Evolutionary conservation across 148 eudicot species (phyloP), one percentile per base, ranked within the genome.

Genomic region (Agrostemma githago): DNA sequence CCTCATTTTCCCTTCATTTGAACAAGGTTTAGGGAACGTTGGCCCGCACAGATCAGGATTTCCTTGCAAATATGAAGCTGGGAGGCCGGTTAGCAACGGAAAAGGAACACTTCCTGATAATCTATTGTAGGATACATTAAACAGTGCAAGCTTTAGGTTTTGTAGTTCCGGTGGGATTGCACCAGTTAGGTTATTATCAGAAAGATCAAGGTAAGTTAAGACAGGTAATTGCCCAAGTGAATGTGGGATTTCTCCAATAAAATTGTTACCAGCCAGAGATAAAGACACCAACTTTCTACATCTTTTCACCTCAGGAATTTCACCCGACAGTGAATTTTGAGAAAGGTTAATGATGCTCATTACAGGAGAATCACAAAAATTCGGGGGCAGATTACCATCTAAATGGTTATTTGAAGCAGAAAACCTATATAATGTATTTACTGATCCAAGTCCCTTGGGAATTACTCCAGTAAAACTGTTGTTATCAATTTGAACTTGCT

Each of bases 401-500:
- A 93, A 84, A 76, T 80, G 76, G 72, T 93, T 93, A 44, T 82
- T 82, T 19, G 98, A 90, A 44, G 96, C 98, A n/a, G 98, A 90
- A 58, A 93, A 90, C 78, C 96, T 87, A 74, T 93, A 93, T 73
- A 93, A 85, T 74, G 80, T 93, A 71, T 48, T 83, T 5, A 93
- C 82, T 76, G 63, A 69, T 15, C 98, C 98, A 86, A 93, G 83
- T 61, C 96, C 93, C 39, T 71, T 74, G 66, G 98, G 98, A 62
- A 93, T 82, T 72, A 48, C 74, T 72, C 92, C 85, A 75, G 75
- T 82, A 75, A 93, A 90, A 59, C 86, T 90, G 80, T 93, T 93
- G 80, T 90, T 90, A 86, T 93, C 98, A 74, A 93, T 90, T 87
- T 93, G 98, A 84, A 90, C 93, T 82, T 93, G 96, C 85, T 93